These are phyloP conservation scores for Liquidambar formosana DNA, from an alignment of 164 flowering plant species.

Conservation along the genomic window DNA sequence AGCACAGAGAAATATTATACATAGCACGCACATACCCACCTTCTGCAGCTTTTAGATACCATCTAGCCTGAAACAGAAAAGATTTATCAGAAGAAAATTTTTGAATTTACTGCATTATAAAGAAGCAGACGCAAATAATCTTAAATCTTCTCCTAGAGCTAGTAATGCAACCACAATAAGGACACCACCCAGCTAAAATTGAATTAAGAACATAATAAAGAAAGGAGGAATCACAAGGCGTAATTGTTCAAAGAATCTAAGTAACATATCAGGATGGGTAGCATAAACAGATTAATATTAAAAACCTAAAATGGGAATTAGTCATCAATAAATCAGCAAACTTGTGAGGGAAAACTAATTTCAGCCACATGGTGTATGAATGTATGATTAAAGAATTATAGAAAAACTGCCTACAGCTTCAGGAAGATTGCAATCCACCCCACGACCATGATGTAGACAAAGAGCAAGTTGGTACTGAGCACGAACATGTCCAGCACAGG, in stretches of 20 bases:
- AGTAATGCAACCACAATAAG: background rate
- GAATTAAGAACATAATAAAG: background rate
- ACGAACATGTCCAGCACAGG: conserved; percentile 68
- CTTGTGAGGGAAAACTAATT: background rate
- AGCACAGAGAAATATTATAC: conserved; percentile 86
- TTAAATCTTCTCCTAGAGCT: no score
- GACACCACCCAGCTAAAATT: background rate
- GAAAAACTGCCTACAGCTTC: conserved; percentile 65
- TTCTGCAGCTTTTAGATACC: conserved; percentile 88
- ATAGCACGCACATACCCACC: conserved; percentile 95
- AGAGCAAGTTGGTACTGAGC: conserved; percentile 96
- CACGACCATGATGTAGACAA: conserved; percentile 81
- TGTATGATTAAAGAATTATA: no score
- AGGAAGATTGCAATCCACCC: conserved; percentile 42
- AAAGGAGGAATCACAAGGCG: background rate
- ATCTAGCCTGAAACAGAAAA: conserved; percentile 58
- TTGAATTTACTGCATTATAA: background rate
- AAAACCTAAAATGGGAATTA: background rate
- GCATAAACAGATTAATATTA: background rate
- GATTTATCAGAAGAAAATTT: conserved; percentile 4
- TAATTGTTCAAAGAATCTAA: background rate
- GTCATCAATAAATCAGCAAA: background rate
- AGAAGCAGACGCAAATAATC: background rate
- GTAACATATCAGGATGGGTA: background rate
- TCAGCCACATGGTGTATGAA: background rate